Base-by-base conservation (phyloP, 371 early-diverging fungal species). In the Mucor saturninus region DNA sequence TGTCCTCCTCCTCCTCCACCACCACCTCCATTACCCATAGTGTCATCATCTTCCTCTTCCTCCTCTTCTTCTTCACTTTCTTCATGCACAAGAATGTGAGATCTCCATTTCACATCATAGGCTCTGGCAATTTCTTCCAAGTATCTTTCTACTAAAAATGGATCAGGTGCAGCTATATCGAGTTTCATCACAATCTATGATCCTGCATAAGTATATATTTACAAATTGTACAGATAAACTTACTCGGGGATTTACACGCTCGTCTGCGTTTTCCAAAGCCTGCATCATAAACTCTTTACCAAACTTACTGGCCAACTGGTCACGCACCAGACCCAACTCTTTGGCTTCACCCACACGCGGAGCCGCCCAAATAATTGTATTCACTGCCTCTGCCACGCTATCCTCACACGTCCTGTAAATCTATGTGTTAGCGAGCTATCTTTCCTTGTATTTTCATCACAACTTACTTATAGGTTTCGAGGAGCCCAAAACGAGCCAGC, bases 301-400 rank as follows among this genome's bases (percentile, higher is more conserved):
- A 75, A 84, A 95, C 71, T 94, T 94, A 28, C 79, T 76, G 8
- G 85, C 85, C 54, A 96, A 72, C 64, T 91, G 91, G 57, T 95
- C 95, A 50, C 95, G 84, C 75, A 90, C 88, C 43, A 75, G 52
- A 28, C 73, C 61, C n/a, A 97, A 83, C 69, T 98, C 98, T 67
- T 93, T 90, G 51, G 93, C 91, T 54, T 96, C 94, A 15, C 83
- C 79, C 14, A 73, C 63, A 30, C 96, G 81, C 0, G 94, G 87
- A 21, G 96, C 91, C 4, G 96, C 93, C 81, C 95, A 98, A 29
- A 95, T 90, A 45, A 98, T 69, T 0, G 95, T 93, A 58, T 91
- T 84, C 1, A 96, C 93, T 3, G 97, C 94, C 67, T 95, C 97
- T 4, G 75, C 72, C 45, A 96, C 91, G 46, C 89, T 88, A 2